phyloP scores from a whole-genome alignment of 1,284 basidiomycete species.

The Exobasidium rhododendri region DNA sequence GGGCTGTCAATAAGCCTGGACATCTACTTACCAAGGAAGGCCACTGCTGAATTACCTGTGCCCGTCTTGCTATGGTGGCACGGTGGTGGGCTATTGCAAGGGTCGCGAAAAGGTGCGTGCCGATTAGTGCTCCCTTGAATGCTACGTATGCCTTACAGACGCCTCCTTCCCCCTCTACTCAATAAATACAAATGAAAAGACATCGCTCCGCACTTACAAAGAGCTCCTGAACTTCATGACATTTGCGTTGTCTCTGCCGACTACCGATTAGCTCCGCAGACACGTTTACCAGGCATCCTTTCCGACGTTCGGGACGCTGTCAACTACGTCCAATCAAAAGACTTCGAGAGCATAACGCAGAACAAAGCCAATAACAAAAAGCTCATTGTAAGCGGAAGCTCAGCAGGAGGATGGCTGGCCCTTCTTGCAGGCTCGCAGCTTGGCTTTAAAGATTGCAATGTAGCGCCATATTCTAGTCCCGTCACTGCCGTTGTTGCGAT shows the following conservation, averaged over 20 bases:
- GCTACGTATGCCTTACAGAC: not conserved
- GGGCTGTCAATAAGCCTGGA: not conserved
- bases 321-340: constrained; percentile 22
- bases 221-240: constrained; percentile 26
- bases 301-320: constrained; percentile 26
- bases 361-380: constrained; percentile 21
- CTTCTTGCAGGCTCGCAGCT: constrained; percentile 26
- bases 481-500: constrained; percentile 26
- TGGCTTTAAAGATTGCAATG: constrained; percentile 30
- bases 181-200: not conserved
- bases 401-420: constrained; percentile 42
- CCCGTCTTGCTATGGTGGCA: constrained; percentile 37
- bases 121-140: not conserved
- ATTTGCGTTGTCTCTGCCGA: constrained; percentile 32
- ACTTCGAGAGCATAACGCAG: constrained; percentile 21
- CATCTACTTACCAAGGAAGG: not conserved
- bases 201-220: constrained; percentile 26
- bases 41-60: not conserved
- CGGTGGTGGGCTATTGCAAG: constrained; percentile 33
- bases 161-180: too few relatives aligned
- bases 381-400: constrained; percentile 29
- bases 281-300: constrained; percentile 30
- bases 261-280: constrained; percentile 41
- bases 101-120: constrained; percentile 7
- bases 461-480: constrained; percentile 11